Evolutionary conservation across 2,329 filamentous ascomycete species (phyloP), one percentile per base, ranked within the genome.

Genomic region (Shiraia bambusicola): DNA sequence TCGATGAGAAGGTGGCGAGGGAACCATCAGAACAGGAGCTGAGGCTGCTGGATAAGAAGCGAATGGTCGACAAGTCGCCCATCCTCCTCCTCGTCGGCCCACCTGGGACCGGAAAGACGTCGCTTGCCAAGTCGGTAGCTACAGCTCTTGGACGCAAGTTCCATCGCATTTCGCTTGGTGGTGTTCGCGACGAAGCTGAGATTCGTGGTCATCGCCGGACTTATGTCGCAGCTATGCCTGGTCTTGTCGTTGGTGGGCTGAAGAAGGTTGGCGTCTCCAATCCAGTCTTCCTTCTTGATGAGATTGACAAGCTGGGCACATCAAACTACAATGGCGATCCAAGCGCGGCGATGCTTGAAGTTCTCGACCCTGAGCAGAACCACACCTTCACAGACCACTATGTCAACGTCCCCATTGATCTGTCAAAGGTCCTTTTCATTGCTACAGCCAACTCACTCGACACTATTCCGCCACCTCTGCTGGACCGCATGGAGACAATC

Each of bases 191-290:
- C 60, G 93, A 98, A 69, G 93, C 93, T 12, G 93, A 98, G 72
- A 97, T 98, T 46, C 82, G 93, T 45, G 93, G 93, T 8, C 93
- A 98, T 69, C 81, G 93, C 41, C 80, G 93, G 56, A 98, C 93
- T 0, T 98, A 98, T 63, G 93, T 98, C 44, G 93, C 93, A 15
- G 93, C 93, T n/a, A 96, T 98, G 92, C 93, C 93, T 8, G 93
- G 93, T 39, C 76, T 97, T 40, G 87, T 98, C 45, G 91, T 97
- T 22, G 91, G 90, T 65, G 93, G 92, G 0, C 68, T 98, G 40
- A 91, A 93, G 72, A 98, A 97, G 73, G 92, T 94, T 24, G 92
- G 91, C 33, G 92, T 97, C 14, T 83, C 89, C 2, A 98, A 98
- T 63, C 93, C 93, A 0, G 92, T 98, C 42, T 88, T 98, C 72